Evolutionary conservation across 306 rosid species (phyloP).

Genomic region (Arachis stenosperma): DNA sequence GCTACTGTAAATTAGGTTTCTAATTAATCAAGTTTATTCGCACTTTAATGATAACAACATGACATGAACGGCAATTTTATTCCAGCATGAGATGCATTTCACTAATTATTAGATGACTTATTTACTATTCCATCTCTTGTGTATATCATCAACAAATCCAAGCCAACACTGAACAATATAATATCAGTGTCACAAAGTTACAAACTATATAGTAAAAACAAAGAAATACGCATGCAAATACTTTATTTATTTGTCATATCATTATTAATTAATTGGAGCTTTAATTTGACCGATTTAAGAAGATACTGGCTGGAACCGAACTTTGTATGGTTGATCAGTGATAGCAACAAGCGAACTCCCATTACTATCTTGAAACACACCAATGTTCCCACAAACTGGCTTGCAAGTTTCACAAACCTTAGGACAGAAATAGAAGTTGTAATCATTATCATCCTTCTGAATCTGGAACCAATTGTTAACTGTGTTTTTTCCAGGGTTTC

Average conservation of each 20-base stretch:
- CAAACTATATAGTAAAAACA: no score
- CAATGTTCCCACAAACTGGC: constrained; percentile 53
- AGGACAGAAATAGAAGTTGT: constrained; percentile 66
- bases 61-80: no score
- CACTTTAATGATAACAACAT: no score
- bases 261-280: no score
- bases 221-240: not conserved
- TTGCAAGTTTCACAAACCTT: constrained; percentile 56
- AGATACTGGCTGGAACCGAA: constrained; percentile 40
- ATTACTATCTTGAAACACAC: constrained; percentile 39
- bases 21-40: no score
- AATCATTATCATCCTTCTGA: constrained; percentile 53
- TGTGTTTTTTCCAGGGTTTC: constrained; percentile 52
- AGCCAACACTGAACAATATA: not conserved
- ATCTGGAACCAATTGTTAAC: constrained; percentile 65
- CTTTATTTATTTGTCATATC: not conserved
- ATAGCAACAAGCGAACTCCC: constrained; percentile 40
- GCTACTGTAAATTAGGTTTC: no score
- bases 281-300: not conserved
- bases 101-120: constrained; percentile 4
- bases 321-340: constrained; percentile 38
- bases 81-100: not conserved
- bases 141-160: not conserved
- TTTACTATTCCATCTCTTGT: not conserved
- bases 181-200: not conserved